Evolutionary conservation across 306 rosid species (phyloP), one percentile per base, ranked within the genome.

Genomic region (Vicia faba): DNA sequence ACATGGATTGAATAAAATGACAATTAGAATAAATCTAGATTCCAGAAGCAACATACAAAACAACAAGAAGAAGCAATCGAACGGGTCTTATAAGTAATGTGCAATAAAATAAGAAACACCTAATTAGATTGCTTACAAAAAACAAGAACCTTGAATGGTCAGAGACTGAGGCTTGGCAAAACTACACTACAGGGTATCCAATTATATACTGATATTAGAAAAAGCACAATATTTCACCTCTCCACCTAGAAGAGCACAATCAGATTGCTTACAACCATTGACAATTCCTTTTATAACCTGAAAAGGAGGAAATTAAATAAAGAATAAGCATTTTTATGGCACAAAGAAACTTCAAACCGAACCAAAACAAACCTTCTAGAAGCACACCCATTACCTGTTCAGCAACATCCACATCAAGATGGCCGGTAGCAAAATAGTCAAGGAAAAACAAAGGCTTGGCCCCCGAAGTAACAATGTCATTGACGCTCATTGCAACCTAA

Each of bases 401-500:
- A 60, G 97, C 99, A 77, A 86, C 87, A 23, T 93, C 99, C 39
- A 93, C 97, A 46, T 90, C 90, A 55, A 90, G 97, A 71, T 72
- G 88, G 48, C 99, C 88, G 13, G 96, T 88, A 18, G 99, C 97
- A 70, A 81, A 93, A 82, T 93, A 93, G 84, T 92, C 98, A 25
- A 87, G 98, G 78, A 92, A 92, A 78, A 92, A 92, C 44, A 89
- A 54, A 12, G 96, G 97, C 81, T 89, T 93, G 15, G 99, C 99
- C 56, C 99, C 96, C 19, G 97, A 90, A 59, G 97, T 93, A 75
- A 93, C 84, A 46, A 90, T 90, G 75, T 93, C 96, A 78, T 90
- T 90, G 50, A 93, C 97, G 38, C 97, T 93, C 99, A 93, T 93
- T 2, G 96, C 99, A 80, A 93, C 99, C 99, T 93, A 79, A 19